Evolutionary conservation across 345 rosid genomes (phyloP), one percentile per base, ranked within the genome.

Genomic region (Hibiscus syriacus): DNA sequence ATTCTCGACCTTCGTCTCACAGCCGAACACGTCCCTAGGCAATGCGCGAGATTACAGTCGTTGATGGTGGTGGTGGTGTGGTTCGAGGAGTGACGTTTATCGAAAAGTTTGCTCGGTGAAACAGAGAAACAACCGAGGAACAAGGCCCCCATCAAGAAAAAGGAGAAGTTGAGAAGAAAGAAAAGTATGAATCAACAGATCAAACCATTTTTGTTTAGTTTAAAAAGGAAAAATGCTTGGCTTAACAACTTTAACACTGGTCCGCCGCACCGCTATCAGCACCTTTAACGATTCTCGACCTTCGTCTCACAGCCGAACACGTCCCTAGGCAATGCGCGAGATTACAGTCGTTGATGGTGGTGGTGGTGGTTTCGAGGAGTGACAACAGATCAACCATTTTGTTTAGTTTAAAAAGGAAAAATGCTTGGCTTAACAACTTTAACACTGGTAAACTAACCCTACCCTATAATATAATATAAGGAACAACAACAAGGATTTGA

Each of bases 111-210:
- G 67, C 66, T 71, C 8, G 81, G 70, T 22, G 81, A 43, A 39
- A 73, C 55, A 45, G 86, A 77, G 64, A 82, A 75, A 72, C 83
- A 81, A 71, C 72, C 79, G 72, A 88, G 79, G 86, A 85, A 88
- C 72, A 87, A 79, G 68, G 92, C 84, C 71, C 86, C 97, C 98
- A 85, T 92, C 70, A 83, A 76, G 64, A 65, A 70, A 74, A 74
- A 79, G 57, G 64, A 54, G 73, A 60, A 67, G 73, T 64, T 70
- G 77, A 74, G 76, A 52, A 56, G 73, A 38, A 39, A 53, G 60
- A 70, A 68, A 70, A 67, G 57, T 27, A 73, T 46, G 67, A 67
- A n/a, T 46, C 32, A 59, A 70, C 59, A 55, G 56, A 71, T 70
- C 71, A 65, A 74, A 54, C 13, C 39, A 66, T 68, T 62, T 70